Evolutionary conservation across 2,329 filamentous ascomycete genomes (phyloP), one percentile per base, ranked within the genome.

Genomic region (Colletotrichum sublineola): DNA sequence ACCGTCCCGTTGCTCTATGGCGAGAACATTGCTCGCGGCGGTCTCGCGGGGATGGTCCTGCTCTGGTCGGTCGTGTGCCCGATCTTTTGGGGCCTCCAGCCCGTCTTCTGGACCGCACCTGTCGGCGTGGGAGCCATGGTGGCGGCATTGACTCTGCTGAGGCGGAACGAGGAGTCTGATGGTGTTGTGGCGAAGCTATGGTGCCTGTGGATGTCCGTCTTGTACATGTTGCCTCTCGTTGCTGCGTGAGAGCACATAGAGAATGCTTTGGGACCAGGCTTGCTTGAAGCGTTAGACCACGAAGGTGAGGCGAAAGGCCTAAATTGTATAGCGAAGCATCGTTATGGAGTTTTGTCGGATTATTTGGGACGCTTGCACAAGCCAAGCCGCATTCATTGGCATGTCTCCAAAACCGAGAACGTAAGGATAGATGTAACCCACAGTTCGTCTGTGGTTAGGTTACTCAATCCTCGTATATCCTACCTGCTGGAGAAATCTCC

Each of bases 1-100:
- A 79, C 79, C 0, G 73, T 79, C 14, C 79, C 78, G 8, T 61
- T 80, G 31, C 24, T 78, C 0, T 77, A 78, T 29, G 77, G 78
- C 1, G 77, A 80, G 53, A 33, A 12, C 0, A 40, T 55, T 4
- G 72, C 76, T 0, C 71, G 77, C 3, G 46, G 56, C 4, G 74
- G 74, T 1, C 53, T 78, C 20, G 74, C 75, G 0, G 64, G 48
- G 29, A 74, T 74, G 53, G 76, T 77, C 1, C 4, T 71, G 46
- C 5, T 62, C 4, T 73, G 66, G 70, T 73, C 70, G 1, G 36
- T 42, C 9, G 60, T 20, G 0, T 70, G 66, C 5, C 33, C 66
- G 0, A 9, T 38, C 1, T 70, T 73, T 12, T 73, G 70, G 70
- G 55, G 50, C 2, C 58, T 70, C 1, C 20, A 5, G 20, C 24